Base-by-base conservation (phyloP, 164 flowering plant genomes). In the Macadamia tetraphylla region DNA sequence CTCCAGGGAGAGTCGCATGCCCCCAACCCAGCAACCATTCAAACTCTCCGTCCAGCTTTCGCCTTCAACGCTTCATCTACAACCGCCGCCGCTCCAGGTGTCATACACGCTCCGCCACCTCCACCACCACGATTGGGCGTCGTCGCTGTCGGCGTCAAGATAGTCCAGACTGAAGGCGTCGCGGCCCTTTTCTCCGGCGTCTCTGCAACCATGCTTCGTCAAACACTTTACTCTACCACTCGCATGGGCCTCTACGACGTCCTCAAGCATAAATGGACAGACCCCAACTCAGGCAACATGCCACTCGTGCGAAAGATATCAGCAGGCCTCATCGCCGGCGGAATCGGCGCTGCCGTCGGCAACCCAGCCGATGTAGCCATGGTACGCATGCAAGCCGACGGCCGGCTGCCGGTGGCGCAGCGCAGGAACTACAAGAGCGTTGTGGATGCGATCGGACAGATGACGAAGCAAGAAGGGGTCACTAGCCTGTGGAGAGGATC, bases 351-450 rank as follows among this genome's bases (percentile, higher is more conserved):
- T 1, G 91, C 94, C 51, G 87, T 85, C 9, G 96, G 98, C 1
- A 92, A 92, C 78, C 98, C 98, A 0, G 96, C 98, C 29, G 96
- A 92, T 73, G 93, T 92, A 29, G 94, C 98, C 7, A 92, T 92
- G 98, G 98, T 92, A 10, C 82, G 94, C 13, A 92, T 90, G 98
- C 98, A 90, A 56, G 98, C 94, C 58, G 98, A 92, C 76, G 96
- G 96, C 6, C 78, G 96, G 7, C 93, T 92, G 23, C 98, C 98
- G 1, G 11, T 30, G 29, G 81, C 77, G 0, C 81, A 92, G 70
- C 90, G 96, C 15, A 82, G 96, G 3, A 92, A 92, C 75, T 92
- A 92, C 88, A 80, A 75, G 64, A 77, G 86, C 77, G 96, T 88
- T 6, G 68, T 80, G 12, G 98, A 92, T 67, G 98, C 98, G 5